Conservation (phyloP, 2,329 filamentous ascomycete genomes). For the Hymenoscyphus occultus region DNA sequence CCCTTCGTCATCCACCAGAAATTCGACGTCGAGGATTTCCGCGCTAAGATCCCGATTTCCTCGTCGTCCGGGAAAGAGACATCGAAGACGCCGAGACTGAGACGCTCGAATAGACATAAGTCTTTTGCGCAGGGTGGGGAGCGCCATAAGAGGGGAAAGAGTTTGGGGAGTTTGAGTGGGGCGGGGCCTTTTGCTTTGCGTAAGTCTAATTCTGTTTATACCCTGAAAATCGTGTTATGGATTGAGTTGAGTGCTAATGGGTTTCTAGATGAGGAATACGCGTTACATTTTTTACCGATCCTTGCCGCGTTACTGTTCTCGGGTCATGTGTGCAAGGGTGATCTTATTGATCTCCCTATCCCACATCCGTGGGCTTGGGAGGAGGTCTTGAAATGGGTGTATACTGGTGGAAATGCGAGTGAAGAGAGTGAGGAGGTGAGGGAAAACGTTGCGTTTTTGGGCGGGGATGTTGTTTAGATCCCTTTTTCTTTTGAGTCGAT, state of each 20-base stretch:
- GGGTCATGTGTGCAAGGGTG: slow-evolving; percentile 49
- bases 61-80: not conserved
- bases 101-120: slow-evolving; percentile 24
- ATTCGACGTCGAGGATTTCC: slow-evolving; percentile 49
- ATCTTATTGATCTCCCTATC: slow-evolving; percentile 55
- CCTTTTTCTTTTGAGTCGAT: too few relatives aligned
- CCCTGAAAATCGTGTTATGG: not conserved
- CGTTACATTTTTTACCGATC: slow-evolving; percentile 49
- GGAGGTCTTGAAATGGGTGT: slow-evolving; percentile 54
- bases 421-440: slow-evolving; percentile 44
- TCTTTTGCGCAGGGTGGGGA: slow-evolving; percentile 17
- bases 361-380: slow-evolving; percentile 55
- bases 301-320: slow-evolving; percentile 55
- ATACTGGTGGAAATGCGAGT: slow-evolving; percentile 46
- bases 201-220: slow-evolving; percentile 37
- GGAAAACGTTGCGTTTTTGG: slow-evolving; percentile 54
- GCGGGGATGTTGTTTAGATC: slow-evolving; percentile 37
- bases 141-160: not conserved
- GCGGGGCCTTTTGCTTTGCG: slow-evolving; percentile 44
- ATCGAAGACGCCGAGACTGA: slow-evolving; percentile 7
- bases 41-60: slow-evolving; percentile 40
- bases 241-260: not conserved
- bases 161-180: slow-evolving; percentile 4
- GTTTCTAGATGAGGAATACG: slow-evolving; percentile 47
- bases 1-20: slow-evolving; percentile 49